phyloP scores from a whole-genome alignment of 768 basidiomycete genomes.

The Kwoniella sp. region DNA sequence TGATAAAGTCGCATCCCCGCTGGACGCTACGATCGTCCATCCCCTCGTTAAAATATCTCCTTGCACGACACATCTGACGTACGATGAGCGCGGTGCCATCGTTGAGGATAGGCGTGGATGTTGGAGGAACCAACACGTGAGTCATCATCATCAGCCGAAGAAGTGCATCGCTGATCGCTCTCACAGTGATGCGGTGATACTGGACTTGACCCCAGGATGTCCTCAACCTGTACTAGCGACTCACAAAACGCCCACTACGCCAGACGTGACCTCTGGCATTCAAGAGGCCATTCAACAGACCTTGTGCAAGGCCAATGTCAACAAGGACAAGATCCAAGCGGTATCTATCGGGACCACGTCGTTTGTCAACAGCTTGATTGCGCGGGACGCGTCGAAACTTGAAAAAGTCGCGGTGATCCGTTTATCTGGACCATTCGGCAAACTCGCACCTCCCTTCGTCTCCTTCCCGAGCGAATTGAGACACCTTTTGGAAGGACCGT shows the following conservation, averaged over 20 bases:
- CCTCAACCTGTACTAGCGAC: constrained; percentile 44
- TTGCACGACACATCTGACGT: neutral
- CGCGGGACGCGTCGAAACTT: constrained; percentile 63
- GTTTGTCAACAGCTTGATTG: constrained; percentile 67
- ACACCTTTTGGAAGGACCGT: constrained; percentile 53
- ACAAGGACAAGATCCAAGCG: constrained; percentile 59
- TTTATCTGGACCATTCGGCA: constrained; percentile 66
- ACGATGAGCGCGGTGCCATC: neutral
- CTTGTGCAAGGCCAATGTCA: constrained; percentile 57
- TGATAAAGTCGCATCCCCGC: too few relatives aligned
- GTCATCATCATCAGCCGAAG: neutral
- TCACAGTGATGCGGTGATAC: constrained; percentile 57
- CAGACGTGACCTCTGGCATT: constrained; percentile 66
- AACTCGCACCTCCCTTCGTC: constrained; percentile 63
- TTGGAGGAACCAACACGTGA: constrained; percentile 44
- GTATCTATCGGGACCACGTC: constrained; percentile 69
- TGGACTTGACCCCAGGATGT: constrained; percentile 51
- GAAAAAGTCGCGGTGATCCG: constrained; percentile 68
- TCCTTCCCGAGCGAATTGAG: constrained; percentile 60
- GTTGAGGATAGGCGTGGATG: constrained; percentile 39
- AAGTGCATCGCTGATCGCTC: neutral
- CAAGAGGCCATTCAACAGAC: constrained; percentile 62
- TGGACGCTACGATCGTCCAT: too few relatives aligned
- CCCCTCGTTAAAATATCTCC: too few relatives aligned
- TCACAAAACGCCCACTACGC: constrained; percentile 64